Conservation (phyloP, 2,329 filamentous ascomycete species). For the Aspergillus aculeatinus region DNA sequence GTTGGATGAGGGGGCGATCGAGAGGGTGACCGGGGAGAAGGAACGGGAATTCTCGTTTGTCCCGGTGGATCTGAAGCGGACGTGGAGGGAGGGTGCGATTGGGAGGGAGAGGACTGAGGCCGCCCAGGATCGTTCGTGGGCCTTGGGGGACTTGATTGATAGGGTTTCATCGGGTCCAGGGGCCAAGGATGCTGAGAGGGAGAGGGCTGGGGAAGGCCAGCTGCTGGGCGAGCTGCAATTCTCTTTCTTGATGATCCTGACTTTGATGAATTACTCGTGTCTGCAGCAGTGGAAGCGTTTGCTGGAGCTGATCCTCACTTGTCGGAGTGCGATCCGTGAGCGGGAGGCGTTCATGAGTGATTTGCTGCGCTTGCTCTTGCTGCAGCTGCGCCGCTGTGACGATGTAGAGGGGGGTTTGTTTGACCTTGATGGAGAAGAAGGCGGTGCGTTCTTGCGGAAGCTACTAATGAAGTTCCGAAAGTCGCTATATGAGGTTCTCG, state of each 20-base stretch:
- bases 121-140: constrained; percentile 63
- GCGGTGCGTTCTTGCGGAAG: constrained; percentile 52
- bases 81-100: constrained; percentile 61
- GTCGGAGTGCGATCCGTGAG: constrained; percentile 50
- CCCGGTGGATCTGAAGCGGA: constrained; percentile 60
- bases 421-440: constrained; percentile 54
- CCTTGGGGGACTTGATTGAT: constrained; percentile 54
- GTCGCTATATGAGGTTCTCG: constrained; percentile 50
- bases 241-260: constrained; percentile 62
- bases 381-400: constrained; percentile 57
- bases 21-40: constrained; percentile 31
- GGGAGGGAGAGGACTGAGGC: constrained; percentile 62
- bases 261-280: constrained; percentile 65
- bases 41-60: constrained; percentile 55
- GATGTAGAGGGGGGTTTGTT: constrained; percentile 63
- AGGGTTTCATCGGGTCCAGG: constrained; percentile 35
- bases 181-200: constrained; percentile 28
- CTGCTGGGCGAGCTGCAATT: constrained; percentile 62
- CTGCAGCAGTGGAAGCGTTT: constrained; percentile 66
- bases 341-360: constrained; percentile 54
- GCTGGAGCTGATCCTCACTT: constrained; percentile 58
- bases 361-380: constrained; percentile 49
- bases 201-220: constrained; percentile 34
- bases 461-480: constrained; percentile 55
- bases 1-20: constrained; percentile 14